A percentile compares a stretch with the other conserved stretches of the same genome.
phyloP scores from a whole-genome alignment of 139 green algal species.

The Yamagishiella unicocca region DNA sequence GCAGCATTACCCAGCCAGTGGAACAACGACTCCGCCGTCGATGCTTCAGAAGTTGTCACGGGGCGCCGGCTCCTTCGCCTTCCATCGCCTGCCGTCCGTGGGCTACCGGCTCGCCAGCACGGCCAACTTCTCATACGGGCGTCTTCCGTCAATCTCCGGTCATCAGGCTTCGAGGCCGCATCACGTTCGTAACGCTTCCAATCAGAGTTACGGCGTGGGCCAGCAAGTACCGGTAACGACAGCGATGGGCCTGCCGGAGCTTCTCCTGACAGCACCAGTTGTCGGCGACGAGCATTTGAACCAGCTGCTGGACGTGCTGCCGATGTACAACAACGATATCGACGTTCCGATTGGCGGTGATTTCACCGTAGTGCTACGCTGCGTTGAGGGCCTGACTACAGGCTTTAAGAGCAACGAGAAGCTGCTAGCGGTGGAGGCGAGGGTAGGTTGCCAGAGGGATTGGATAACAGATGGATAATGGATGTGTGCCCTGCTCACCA shows the following conservation, averaged over 20 bases:
- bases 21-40: background rate
- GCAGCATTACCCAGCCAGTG: too few species aligned
- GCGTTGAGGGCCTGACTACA: background rate
- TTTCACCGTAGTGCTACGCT: slow-evolving; percentile 11
- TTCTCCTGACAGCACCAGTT: background rate
- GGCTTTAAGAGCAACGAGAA: slow-evolving; percentile 24
- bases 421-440: slow-evolving; percentile 30
- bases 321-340: background rate
- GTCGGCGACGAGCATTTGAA: background rate
- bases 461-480: too few species aligned
- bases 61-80: background rate
- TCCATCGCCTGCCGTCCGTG: background rate
- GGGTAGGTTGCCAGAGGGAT: slow-evolving; percentile 10
- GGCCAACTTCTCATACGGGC: too few species aligned
- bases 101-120: background rate
- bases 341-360: slow-evolving; percentile 35
- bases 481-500: background rate
- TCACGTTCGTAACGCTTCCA: background rate
- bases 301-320: slow-evolving; percentile 5
- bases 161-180: too few species aligned
- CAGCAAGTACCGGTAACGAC: too few species aligned
- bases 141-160: too few species aligned
- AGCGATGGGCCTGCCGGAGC: background rate
- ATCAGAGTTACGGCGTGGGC: background rate
- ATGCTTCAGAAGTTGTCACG: too few species aligned